phyloP scores from a whole-genome alignment of 148 eudicot species.

The Rhododendron ovatum region DNA sequence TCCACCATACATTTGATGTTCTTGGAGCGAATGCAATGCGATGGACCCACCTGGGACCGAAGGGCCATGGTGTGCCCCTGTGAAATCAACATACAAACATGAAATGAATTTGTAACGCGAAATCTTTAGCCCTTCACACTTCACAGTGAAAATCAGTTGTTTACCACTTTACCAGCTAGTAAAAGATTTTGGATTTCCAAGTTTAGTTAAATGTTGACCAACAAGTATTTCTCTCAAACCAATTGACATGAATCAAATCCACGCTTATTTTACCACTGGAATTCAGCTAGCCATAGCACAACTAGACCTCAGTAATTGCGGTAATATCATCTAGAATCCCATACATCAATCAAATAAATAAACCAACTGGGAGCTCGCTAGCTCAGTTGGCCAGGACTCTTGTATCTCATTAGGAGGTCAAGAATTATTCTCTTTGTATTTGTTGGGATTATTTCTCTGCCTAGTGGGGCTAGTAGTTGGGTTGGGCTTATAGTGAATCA shows the following conservation, averaged over 20 bases:
- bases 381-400: too few relatives aligned
- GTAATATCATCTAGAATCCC: not conserved
- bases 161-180: not conserved
- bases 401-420: too few relatives aligned
- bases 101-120: not conserved
- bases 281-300: not conserved
- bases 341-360: not conserved
- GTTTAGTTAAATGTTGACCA: not conserved
- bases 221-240: not conserved
- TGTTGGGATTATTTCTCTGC: too few relatives aligned
- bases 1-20: slow-evolving; percentile 31
- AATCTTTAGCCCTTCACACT: not conserved
- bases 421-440: too few relatives aligned
- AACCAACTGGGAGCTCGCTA: too few relatives aligned
- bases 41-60: slow-evolving; percentile 46
- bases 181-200: not conserved
- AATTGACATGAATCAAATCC: not conserved
- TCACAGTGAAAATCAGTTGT: not conserved
- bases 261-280: not conserved
- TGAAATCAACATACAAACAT: slow-evolving; percentile 1
- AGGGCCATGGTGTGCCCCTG: slow-evolving; percentile 60
- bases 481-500: too few relatives aligned
- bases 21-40: slow-evolving; percentile 42
- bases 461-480: too few relatives aligned
- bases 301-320: not conserved